phyloP scores from a whole-genome alignment of 306 rosid genomes.

The Pueraria montana region DNA sequence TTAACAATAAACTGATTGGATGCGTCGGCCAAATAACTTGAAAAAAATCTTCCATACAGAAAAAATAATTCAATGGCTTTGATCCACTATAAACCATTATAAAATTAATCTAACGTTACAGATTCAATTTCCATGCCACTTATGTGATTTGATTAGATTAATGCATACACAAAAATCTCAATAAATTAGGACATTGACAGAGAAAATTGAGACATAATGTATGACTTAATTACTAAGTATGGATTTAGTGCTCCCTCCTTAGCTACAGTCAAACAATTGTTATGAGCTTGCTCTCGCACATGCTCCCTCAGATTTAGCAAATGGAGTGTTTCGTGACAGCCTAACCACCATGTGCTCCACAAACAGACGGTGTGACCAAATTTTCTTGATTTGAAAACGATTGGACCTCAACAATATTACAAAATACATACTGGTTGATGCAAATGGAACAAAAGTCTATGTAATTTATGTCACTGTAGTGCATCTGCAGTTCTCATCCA shows the following conservation, averaged over 20 bases:
- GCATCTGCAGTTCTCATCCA: conserved; percentile 17
- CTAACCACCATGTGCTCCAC: conserved; percentile 49
- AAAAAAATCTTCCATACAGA: background rate
- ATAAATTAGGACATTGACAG: background rate
- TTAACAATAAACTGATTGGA: background rate
- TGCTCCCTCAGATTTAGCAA: conserved; percentile 47
- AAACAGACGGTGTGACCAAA: conserved; percentile 30
- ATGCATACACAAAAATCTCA: background rate
- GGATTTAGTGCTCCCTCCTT: background rate
- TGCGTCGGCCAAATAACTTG: background rate
- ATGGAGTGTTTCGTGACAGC: conserved; percentile 41
- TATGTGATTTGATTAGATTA: conserved; percentile 1
- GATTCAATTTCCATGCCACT: conserved; percentile 6
- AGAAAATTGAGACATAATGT: conserved; percentile 13
- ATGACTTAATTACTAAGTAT: conserved; percentile 5
- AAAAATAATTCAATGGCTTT: conserved; percentile 12
- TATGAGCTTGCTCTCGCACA: conserved; percentile 34
- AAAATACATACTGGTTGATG: conserved; percentile 13
- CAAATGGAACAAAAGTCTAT: conserved; percentile 31
- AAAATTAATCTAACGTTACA: background rate
- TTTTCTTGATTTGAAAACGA: conserved; percentile 25
- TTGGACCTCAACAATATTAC: conserved; percentile 4
- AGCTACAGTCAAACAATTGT: conserved; percentile 18
- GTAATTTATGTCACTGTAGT: conserved; percentile 15
- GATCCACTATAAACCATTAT: background rate